phyloP scores from a whole-genome alignment of 2,329 filamentous ascomycete genomes.

The Bimuria novae-zelandiae region DNA sequence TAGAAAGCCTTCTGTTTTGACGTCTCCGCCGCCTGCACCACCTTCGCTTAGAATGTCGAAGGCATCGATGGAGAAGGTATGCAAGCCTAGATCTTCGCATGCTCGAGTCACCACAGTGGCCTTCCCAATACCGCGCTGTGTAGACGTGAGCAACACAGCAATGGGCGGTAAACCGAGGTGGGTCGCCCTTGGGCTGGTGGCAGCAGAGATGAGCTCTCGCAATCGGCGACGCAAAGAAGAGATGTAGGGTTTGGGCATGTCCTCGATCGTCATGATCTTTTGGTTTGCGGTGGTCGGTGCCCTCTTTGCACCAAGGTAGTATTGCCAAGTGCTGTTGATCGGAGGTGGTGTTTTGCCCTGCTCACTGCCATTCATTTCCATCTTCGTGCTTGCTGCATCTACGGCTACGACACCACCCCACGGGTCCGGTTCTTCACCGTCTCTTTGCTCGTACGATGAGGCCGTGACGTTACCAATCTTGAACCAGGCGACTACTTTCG shows the following conservation, averaged over 20 bases:
- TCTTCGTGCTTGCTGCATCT: slow-evolving; percentile 82
- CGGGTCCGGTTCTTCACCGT: slow-evolving; percentile 67
- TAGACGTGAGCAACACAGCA: slow-evolving; percentile 85
- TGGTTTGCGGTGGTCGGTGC: slow-evolving; percentile 62
- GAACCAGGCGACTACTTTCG: slow-evolving; percentile 79
- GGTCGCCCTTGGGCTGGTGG: slow-evolving; percentile 84
- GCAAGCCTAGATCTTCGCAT: slow-evolving; percentile 86
- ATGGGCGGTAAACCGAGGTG: slow-evolving; percentile 86
- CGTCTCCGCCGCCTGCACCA: slow-evolving; percentile 81
- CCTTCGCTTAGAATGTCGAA: slow-evolving; percentile 96
- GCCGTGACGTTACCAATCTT: slow-evolving; percentile 70
- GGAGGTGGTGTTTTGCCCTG: slow-evolving; percentile 79
- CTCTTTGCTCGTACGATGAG: slow-evolving; percentile 56
- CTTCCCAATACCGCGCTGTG: slow-evolving; percentile 92
- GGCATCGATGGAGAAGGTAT: slow-evolving; percentile 85
- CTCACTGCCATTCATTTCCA: slow-evolving; percentile 89
- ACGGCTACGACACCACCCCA: slow-evolving; percentile 90
- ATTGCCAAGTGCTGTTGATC: slow-evolving; percentile 80
- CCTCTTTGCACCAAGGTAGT: slow-evolving; percentile 80
- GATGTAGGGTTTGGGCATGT: slow-evolving; percentile 49
- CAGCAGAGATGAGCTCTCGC: slow-evolving; percentile 82
- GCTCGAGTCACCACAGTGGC: slow-evolving; percentile 75
- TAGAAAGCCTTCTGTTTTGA: slow-evolving; percentile 91
- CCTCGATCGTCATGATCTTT: slow-evolving; percentile 56
- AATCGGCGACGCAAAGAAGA: slow-evolving; percentile 64